Conservation (phyloP, 345 rosid genomes). For the Euphorbia tirucalli region DNA sequence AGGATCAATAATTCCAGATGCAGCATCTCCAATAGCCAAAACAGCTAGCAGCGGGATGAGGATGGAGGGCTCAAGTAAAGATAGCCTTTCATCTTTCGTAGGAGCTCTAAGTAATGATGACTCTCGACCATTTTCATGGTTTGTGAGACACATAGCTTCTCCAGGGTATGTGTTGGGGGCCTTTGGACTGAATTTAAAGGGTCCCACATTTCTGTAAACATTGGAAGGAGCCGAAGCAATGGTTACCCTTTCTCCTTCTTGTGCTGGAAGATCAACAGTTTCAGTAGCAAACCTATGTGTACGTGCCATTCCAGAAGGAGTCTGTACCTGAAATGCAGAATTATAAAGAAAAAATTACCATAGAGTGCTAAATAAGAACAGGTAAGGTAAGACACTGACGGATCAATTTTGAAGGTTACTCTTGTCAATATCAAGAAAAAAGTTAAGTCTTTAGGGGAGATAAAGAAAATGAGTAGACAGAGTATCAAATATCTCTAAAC, state of each 20-base stretch:
- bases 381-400: background rate
- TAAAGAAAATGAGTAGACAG: background rate
- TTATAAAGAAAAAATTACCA: conserved; percentile 6
- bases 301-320: conserved; percentile 83
- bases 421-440: background rate
- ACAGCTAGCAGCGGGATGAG: conserved; percentile 68
- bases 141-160: conserved; percentile 88
- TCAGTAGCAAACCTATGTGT: conserved; percentile 92
- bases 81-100: conserved; percentile 52
- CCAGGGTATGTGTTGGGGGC: conserved; percentile 71
- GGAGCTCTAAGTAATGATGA: conserved; percentile 70
- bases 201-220: conserved; percentile 76
- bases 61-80: conserved; percentile 56
- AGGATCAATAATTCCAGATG: conserved; percentile 79
- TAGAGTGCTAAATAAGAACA: background rate
- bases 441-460: background rate
- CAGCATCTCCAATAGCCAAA: conserved; percentile 90
- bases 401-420: background rate
- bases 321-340: conserved; percentile 54
- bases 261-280: conserved; percentile 91
- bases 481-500: background rate
- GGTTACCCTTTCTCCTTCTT: conserved; percentile 91
- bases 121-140: conserved; percentile 74
- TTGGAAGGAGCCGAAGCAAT: conserved; percentile 74
- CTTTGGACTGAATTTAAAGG: conserved; percentile 77